These are phyloP conservation scores for Myxozyma sirexii DNA, from an alignment of 805 yeast species.

Conservation along the genomic window DNA sequence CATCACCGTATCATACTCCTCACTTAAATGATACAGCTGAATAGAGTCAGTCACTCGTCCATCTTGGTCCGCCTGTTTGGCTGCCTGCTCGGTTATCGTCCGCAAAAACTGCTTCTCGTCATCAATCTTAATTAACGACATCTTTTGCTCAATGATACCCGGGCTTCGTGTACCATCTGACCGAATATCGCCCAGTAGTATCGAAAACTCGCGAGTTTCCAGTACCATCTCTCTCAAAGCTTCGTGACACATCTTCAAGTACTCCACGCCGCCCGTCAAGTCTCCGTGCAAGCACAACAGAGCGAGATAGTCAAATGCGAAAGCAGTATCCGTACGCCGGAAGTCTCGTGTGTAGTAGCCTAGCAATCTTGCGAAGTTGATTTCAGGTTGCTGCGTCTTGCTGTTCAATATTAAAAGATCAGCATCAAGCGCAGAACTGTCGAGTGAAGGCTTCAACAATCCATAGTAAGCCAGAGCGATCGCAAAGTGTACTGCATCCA, in stretches of 20 bases:
- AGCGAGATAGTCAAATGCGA: conserved; percentile 86
- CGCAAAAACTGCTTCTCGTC: conserved; percentile 63
- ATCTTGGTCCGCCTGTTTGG: conserved; percentile 84
- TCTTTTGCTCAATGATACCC: conserved; percentile 81
- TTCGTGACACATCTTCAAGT: conserved; percentile 66
- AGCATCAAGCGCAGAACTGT: conserved; percentile 31
- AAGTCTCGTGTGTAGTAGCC: conserved; percentile 83
- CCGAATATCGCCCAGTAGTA: conserved; percentile 80
- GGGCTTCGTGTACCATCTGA: conserved; percentile 75
- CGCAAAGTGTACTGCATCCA: conserved; percentile 88
- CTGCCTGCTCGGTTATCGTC: conserved; percentile 81
- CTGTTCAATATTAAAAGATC: conserved; percentile 46
- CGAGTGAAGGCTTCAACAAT: conserved; percentile 55
- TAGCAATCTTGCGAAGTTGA: conserved; percentile 61
- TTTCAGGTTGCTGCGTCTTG: conserved; percentile 43
- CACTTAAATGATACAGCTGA: conserved; percentile 81
- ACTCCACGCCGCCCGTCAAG: conserved; percentile 40
- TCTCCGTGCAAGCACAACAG: conserved; percentile 63
- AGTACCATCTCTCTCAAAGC: conserved; percentile 81
- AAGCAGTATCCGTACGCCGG: conserved; percentile 81
- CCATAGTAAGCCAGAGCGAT: conserved; percentile 78
- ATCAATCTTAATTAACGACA: conserved; percentile 60
- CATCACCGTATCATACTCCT: conserved; percentile 82
- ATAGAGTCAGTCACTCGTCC: conserved; percentile 87
- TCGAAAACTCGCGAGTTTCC: conserved; percentile 80